Percentiles rank a stretch among this genome's conserved stretches.
Evolutionary conservation across 2,329 filamentous ascomycete genomes (phyloP).

Genomic region (Bipolaris victoriae): DNA sequence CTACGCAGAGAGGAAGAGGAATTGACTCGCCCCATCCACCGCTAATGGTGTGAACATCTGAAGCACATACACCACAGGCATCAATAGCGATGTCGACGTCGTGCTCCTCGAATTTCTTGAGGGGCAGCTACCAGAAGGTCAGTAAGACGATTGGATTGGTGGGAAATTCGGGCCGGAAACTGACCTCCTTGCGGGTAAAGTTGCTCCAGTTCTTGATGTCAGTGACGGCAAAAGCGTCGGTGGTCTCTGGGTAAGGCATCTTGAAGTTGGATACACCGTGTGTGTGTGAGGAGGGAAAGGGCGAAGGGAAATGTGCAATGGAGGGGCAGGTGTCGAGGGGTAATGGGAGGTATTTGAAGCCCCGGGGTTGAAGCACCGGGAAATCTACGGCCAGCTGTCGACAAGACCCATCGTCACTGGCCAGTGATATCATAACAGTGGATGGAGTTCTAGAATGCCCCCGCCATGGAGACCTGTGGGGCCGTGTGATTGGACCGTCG

Average conservation of each 20-base stretch:
- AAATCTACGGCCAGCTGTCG: conserved; percentile 22
- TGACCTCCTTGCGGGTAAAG: conserved; percentile 63
- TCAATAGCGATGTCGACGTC: conserved; percentile 90
- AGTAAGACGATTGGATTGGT: conserved; percentile 12
- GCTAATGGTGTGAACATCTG: conserved; percentile 57
- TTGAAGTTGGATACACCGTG: conserved; percentile 25
- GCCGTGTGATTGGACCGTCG: conserved; percentile 8
- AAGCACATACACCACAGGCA: conserved; percentile 58
- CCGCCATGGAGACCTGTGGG: conserved; percentile 5
- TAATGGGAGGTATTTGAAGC: conserved; percentile 35
- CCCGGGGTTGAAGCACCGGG: conserved; percentile 14
- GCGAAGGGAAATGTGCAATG: conserved; percentile 9
- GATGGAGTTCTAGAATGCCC: conserved; percentile 19
- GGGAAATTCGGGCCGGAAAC: conserved; percentile 13
- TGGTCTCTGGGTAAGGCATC: conserved; percentile 60
- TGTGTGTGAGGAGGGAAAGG: conserved; percentile 11
- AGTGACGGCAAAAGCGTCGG: conserved; percentile 57
- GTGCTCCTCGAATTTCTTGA: conserved; percentile 85
- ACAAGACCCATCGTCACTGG: conserved; percentile 36
- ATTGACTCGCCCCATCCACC: conserved; percentile 69
- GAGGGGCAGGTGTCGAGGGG: conserved; percentile 34
- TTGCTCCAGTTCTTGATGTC: conserved; percentile 66
- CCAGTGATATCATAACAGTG: conserved; percentile 44
- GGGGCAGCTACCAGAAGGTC: conserved; percentile 64
- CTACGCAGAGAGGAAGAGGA: conserved; percentile 68